Base-by-base conservation (phyloP, 495 filamentous ascomycete species). In the Podospora australis region DNA sequence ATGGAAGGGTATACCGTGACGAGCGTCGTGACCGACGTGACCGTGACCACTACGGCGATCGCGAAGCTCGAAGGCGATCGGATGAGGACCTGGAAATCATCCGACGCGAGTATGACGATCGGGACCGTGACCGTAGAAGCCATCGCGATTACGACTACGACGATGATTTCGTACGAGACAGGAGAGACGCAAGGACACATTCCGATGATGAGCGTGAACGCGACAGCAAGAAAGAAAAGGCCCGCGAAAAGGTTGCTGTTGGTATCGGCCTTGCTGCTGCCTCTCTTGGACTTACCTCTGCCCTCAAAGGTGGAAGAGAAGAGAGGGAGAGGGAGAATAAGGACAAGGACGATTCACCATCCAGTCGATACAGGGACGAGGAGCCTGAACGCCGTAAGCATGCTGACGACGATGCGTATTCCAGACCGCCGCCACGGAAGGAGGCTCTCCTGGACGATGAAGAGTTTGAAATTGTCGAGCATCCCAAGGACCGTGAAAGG, bases 241-340 rank as follows among this genome's bases (percentile, higher is more conserved):
- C 54, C 3, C 59, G 58, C 36, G 70, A 70, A 32, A 77, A 67
- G 48, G 46, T 67, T 11, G 55, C 60, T 6, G 49, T 60, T 6
- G 71, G 68, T 0, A 44, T 69, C 10, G 57, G 65, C 11, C 52
- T 62, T 10, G 72, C 61, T 25, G 71, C 68, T 17, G 65, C 65
- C 0, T 55, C 66, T 11, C 39, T 70, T 9, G 71, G 66, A n/a
- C 54, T 73, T 14, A 46, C 46, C 6, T 52, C 59, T 7, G 53
- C 58, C 11, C 49, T 58, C 20, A 57, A 56, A 49, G 58, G 60
- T 20, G 23, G 40, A 25, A 43, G 23, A 23, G 40, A 43, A 4
- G 34, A 36, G 13, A 7, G 34, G 6, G 34, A 36, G 6, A 68
- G 64, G 20, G 64, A 70, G 2, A 48, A 57, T 19, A 68, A 65